Conservation (phyloP, 768 basidiomycete genomes). For the Coprinopsis cinerea region DNA sequence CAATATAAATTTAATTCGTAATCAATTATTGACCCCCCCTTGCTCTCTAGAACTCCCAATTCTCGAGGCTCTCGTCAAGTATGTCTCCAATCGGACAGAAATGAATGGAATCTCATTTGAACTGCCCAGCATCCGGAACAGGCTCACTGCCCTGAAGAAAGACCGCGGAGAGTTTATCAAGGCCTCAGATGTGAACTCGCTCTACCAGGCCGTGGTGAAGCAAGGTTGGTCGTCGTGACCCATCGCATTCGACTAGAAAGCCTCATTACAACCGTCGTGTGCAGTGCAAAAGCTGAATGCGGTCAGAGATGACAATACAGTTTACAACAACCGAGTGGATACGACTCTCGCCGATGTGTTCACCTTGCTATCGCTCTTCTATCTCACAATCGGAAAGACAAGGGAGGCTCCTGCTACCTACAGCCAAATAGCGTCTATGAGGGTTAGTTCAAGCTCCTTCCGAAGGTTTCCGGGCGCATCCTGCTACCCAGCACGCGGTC, state of each 20-base stretch:
- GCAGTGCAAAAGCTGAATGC: constrained; percentile 88
- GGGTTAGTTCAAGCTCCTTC: constrained; percentile 52
- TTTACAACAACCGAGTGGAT: constrained; percentile 86
- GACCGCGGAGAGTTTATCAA: constrained; percentile 91
- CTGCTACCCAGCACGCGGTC: background rate
- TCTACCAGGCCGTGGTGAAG: constrained; percentile 91
- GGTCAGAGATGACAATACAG: constrained; percentile 71
- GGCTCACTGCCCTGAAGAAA: constrained; percentile 91
- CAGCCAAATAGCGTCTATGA: constrained; percentile 93
- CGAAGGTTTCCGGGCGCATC: constrained; percentile 5
- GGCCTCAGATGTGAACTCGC: constrained; percentile 84
- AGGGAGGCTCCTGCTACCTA: constrained; percentile 93
- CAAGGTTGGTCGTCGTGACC: constrained; percentile 82
- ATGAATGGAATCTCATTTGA: constrained; percentile 15
- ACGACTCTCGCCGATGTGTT: constrained; percentile 96
- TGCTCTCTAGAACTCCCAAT: constrained; percentile 74
- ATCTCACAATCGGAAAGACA: constrained; percentile 95
- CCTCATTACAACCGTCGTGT: too few species aligned
- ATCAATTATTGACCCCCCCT: constrained; percentile 10
- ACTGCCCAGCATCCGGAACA: constrained; percentile 75
- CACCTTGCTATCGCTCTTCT: constrained; percentile 91
- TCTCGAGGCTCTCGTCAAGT: constrained; percentile 94
- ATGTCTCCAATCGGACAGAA: constrained; percentile 15
- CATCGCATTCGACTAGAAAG: too few species aligned
- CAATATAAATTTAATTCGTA: constrained; percentile 10